These are phyloP conservation scores for Polytrichum formosum DNA, from an alignment of 225 moss, liverwort and hornwort genomes.

Conservation along the genomic window DNA sequence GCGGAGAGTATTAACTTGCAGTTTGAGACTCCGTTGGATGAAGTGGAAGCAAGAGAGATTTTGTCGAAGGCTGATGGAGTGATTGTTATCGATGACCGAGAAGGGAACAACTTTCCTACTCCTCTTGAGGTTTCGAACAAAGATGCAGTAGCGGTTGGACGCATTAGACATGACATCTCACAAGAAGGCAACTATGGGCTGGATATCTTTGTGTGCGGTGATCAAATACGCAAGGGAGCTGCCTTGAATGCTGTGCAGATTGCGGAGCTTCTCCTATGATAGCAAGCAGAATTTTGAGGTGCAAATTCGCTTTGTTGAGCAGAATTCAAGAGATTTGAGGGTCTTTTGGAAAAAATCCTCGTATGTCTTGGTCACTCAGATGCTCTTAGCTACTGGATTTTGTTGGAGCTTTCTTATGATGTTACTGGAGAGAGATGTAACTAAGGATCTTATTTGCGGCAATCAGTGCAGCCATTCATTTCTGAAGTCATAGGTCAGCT, in stretches of 20 bases:
- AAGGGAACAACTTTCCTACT: conserved; percentile 83
- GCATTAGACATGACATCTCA: conserved; percentile 87
- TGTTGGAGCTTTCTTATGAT: too few relatives aligned
- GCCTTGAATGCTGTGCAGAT: conserved; percentile 98
- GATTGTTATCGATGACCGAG: conserved; percentile 78
- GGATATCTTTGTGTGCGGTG: conserved; percentile 94
- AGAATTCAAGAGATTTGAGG: too few relatives aligned
- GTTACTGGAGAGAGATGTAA: too few relatives aligned
- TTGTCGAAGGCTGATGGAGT: conserved; percentile 71
- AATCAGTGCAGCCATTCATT: too few relatives aligned
- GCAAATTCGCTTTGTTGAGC: too few relatives aligned
- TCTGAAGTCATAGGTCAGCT: too few relatives aligned
- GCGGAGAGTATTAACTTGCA: conserved; percentile 95
- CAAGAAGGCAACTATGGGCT: conserved; percentile 79
- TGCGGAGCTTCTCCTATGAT: conserved; percentile 73
- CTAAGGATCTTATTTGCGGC: too few relatives aligned
- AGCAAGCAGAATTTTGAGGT: background rate
- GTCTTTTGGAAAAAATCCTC: too few relatives aligned
- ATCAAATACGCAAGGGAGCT: conserved; percentile 99
- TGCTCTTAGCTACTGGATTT: too few relatives aligned
- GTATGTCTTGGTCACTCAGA: too few relatives aligned
- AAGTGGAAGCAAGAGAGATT: conserved; percentile 71
- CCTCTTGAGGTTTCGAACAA: conserved; percentile 85
- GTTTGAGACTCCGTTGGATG: conserved; percentile 80
- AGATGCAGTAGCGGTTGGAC: conserved; percentile 92